Percentiles rank a stretch among this genome's conserved stretches.
These are phyloP conservation scores for Pseudogymnoascus sp. DNA, from an alignment of 2,329 filamentous ascomycete species.

Conservation along the genomic window DNA sequence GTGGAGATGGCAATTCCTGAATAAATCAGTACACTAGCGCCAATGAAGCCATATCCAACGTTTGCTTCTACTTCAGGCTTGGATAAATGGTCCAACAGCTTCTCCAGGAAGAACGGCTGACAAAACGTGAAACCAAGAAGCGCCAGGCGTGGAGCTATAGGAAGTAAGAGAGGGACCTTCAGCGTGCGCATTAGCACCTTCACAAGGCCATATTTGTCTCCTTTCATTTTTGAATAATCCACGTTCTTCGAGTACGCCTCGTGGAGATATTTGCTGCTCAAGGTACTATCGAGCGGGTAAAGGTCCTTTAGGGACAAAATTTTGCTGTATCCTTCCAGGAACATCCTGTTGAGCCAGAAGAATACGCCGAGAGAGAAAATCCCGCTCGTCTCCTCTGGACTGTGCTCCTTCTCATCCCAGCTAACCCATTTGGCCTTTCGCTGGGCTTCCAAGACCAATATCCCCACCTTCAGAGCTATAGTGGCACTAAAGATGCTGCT, in stretches of 20 bases:
- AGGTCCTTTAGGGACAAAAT: slow-evolving; percentile 24
- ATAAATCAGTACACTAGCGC: slow-evolving; percentile 35
- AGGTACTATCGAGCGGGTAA: slow-evolving; percentile 22
- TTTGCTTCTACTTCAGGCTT: slow-evolving; percentile 19
- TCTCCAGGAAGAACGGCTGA: slow-evolving; percentile 39
- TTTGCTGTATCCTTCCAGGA: slow-evolving; percentile 23
- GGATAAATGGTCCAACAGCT: slow-evolving; percentile 27
- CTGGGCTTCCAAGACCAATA: slow-evolving; percentile 11
- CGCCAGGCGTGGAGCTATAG: slow-evolving; percentile 30
- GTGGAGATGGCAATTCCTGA: slow-evolving; percentile 34
- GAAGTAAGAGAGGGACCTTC: slow-evolving; percentile 22
- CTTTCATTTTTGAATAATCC: slow-evolving; percentile 12
- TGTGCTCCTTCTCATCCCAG: slow-evolving; percentile 24
- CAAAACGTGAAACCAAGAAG: slow-evolving; percentile 37
- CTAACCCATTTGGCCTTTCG: slow-evolving; percentile 23
- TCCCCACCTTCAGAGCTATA: slow-evolving; percentile 11
- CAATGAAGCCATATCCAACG: slow-evolving; percentile 34
- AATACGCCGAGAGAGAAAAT: slow-evolving; percentile 27
- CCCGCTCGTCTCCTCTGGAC: slow-evolving; percentile 27
- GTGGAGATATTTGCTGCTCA: slow-evolving; percentile 18
- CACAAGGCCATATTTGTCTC: slow-evolving; percentile 14
- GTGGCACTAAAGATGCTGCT: slow-evolving; percentile 13
- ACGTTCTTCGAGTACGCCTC: slow-evolving; percentile 13
- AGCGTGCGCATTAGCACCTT: slow-evolving; percentile 24
- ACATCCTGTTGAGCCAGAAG: slow-evolving; percentile 29